Evolutionary conservation across 306 rosid genomes (phyloP).

Genomic region (Dryas octopetala): DNA sequence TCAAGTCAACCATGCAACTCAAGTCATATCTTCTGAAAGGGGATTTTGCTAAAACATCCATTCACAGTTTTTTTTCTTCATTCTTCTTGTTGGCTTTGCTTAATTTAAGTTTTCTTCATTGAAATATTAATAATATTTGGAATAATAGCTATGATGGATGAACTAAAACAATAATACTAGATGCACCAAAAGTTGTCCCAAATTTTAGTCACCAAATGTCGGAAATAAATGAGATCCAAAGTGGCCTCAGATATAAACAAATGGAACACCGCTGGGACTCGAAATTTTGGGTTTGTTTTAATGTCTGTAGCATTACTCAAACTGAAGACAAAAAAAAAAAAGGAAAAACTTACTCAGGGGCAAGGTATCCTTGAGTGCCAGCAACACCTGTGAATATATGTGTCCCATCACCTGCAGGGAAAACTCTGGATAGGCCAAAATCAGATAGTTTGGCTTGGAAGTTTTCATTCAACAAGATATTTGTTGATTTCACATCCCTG

Average conservation of each 20-base stretch:
- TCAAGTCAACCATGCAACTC: neutral
- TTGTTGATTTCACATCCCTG: constrained; percentile 57
- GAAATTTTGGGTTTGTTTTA: too few species aligned
- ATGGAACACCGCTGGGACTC: too few species aligned
- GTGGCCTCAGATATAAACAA: too few species aligned
- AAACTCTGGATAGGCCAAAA: constrained; percentile 51
- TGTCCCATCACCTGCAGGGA: constrained; percentile 16
- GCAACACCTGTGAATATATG: constrained; percentile 43
- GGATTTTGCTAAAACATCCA: too few species aligned
- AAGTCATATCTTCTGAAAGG: neutral
- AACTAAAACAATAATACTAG: too few species aligned
- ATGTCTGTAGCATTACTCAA: too few species aligned
- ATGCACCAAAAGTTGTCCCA: too few species aligned
- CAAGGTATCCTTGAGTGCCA: constrained; percentile 55
- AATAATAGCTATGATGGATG: neutral
- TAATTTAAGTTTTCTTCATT: neutral
- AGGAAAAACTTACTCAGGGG: constrained; percentile 43
- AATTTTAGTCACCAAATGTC: too few species aligned
- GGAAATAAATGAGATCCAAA: too few species aligned
- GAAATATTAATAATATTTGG: neutral
- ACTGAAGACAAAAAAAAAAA: neutral
- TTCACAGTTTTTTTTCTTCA: neutral
- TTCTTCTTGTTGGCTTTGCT: neutral
- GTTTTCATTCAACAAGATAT: constrained; percentile 41
- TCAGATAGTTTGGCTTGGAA: constrained; percentile 47